phyloP scores from a whole-genome alignment of 129 eudicot genomes.

The Smallanthus sonchifolius region DNA sequence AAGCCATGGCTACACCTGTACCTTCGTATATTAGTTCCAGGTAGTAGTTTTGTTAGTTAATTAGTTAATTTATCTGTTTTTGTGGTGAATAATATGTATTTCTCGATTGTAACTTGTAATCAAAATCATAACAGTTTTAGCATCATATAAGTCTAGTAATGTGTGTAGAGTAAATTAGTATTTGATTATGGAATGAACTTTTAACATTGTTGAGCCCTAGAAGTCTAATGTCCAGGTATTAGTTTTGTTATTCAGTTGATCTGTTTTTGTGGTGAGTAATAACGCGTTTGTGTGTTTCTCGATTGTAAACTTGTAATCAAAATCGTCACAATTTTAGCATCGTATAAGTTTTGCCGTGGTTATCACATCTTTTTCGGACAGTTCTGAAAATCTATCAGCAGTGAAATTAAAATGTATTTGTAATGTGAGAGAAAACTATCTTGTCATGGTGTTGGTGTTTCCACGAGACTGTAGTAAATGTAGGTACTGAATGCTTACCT shows the following conservation, averaged over 20 bases:
- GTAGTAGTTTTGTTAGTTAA: constrained; percentile 18
- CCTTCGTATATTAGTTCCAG: constrained; percentile 83
- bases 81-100: background rate
- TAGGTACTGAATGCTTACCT: too few relatives aligned
- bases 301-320: background rate
- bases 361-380: background rate
- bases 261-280: background rate
- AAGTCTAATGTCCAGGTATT: constrained; percentile 44
- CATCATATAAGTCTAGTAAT: background rate
- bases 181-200: background rate
- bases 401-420: background rate
- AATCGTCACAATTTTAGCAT: background rate
- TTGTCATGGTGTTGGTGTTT: too few relatives aligned
- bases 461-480: too few relatives aligned
- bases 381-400: background rate
- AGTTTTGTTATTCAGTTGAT: background rate
- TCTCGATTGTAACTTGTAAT: background rate
- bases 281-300: background rate
- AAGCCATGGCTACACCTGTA: constrained; percentile 74
- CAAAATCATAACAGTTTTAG: background rate
- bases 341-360: background rate
- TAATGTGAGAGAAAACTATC: too few relatives aligned
- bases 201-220: background rate
- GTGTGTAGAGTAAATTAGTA: background rate
- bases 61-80: background rate